Percentiles rank a stretch among this genome's conserved stretches.
Evolutionary conservation across 1,139 yeast genomes (phyloP).

Genomic region (Geotrichum cucujoidarum): DNA sequence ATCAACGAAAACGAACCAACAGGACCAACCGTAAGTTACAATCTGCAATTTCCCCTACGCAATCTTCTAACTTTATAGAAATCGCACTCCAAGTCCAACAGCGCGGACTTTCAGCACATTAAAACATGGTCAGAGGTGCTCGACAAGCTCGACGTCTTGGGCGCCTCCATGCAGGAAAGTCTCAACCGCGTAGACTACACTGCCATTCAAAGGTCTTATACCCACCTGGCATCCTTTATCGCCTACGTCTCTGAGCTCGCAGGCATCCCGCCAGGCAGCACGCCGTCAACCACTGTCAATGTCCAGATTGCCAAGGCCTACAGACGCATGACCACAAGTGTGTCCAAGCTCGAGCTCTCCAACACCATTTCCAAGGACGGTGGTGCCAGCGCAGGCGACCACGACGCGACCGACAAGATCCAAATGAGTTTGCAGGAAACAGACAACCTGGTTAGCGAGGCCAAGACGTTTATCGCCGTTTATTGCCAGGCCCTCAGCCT

Average conservation of each 20-base stretch:
- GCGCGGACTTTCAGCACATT: constrained; percentile 10
- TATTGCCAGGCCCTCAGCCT: constrained; percentile 7
- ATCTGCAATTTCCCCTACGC: neutral
- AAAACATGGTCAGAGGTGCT: constrained; percentile 24
- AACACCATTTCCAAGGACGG: constrained; percentile 22
- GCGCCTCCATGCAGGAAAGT: constrained; percentile 18
- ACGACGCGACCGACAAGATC: neutral
- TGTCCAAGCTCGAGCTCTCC: constrained; percentile 26
- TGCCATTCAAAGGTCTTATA: constrained; percentile 19
- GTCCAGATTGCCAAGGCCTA: constrained; percentile 27
- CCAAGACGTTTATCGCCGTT: constrained; percentile 13
- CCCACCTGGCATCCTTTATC: constrained; percentile 25
- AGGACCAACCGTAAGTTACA: neutral
- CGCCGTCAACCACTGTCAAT: constrained; percentile 26
- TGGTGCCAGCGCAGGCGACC: neutral
- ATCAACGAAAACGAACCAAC: constrained; percentile 2
- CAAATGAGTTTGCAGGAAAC: constrained; percentile 14
- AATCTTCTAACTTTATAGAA: neutral
- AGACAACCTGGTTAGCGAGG: constrained; percentile 4
- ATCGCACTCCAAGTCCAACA: constrained; percentile 7
- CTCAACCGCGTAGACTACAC: constrained; percentile 20
- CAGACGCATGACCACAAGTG: constrained; percentile 27
- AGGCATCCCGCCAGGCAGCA: constrained; percentile 32
- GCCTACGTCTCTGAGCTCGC: constrained; percentile 28
- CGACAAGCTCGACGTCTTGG: constrained; percentile 15